A percentile compares a stretch with the other conserved stretches of the same genome.
Evolutionary conservation across 805 yeast species (phyloP).

Genomic region (Myxozyma monticola): DNA sequence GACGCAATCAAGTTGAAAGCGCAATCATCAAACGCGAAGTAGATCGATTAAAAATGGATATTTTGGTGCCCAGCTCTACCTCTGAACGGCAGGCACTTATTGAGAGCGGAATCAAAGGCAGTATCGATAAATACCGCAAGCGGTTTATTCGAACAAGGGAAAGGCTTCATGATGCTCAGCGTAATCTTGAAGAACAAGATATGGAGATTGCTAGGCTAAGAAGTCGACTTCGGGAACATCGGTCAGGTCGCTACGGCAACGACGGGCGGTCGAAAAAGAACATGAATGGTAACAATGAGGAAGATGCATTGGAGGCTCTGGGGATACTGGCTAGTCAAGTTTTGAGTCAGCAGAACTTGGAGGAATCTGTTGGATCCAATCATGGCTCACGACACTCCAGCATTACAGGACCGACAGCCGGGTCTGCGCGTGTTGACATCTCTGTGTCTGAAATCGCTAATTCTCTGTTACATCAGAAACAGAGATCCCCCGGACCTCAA

Average conservation of each 20-base stretch:
- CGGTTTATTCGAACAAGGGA: constrained; percentile 46
- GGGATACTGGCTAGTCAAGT: constrained; percentile 56
- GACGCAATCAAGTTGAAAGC: constrained; percentile 51
- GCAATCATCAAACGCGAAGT: constrained; percentile 49
- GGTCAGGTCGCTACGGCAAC: constrained; percentile 14
- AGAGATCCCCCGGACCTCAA: too few species aligned
- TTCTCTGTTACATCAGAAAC: too few species aligned
- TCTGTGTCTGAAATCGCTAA: too few species aligned
- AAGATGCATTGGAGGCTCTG: constrained; percentile 48
- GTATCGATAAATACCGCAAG: constrained; percentile 41
- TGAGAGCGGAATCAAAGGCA: constrained; percentile 31
- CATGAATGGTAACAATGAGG: constrained; percentile 14
- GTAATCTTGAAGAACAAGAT: constrained; percentile 47
- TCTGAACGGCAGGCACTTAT: neutral
- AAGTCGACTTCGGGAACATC: constrained; percentile 36
- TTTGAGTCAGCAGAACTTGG: constrained; percentile 22
- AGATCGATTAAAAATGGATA: constrained; percentile 46
- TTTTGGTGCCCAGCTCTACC: neutral
- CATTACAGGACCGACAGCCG: too few species aligned
- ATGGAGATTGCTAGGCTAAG: constrained; percentile 47
- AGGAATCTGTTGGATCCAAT: too few species aligned
- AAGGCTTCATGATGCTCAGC: constrained; percentile 48
- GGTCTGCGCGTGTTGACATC: too few species aligned
- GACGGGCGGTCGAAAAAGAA: constrained; percentile 21
- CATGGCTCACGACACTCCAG: too few species aligned